phyloP scores from a whole-genome alignment of 345 rosid genomes.

The Citrus glauca region DNA sequence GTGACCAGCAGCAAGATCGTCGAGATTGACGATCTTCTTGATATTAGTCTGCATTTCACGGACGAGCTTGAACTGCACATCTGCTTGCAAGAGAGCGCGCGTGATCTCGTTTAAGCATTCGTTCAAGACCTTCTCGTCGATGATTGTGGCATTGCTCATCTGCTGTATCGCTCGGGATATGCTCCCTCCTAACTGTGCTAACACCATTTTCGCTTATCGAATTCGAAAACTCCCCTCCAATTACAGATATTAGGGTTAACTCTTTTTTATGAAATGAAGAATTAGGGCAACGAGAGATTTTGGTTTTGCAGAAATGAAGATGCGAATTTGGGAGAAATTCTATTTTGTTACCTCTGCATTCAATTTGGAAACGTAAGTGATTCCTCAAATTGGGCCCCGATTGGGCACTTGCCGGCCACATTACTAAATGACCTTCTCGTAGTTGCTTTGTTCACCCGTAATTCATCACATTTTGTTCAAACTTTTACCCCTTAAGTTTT shows the following conservation, averaged over 20 bases:
- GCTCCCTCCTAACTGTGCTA: constrained; percentile 84
- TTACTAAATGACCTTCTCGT: too few species aligned
- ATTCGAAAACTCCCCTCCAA: not conserved
- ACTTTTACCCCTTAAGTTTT: too few species aligned
- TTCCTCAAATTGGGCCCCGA: not conserved
- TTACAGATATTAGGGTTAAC: not conserved
- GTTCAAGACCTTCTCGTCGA: constrained; percentile 78
- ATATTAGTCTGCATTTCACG: constrained; percentile 88
- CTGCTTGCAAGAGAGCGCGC: constrained; percentile 85
- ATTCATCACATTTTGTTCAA: too few species aligned
- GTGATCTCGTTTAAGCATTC: constrained; percentile 94
- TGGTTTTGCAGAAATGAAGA: not conserved
- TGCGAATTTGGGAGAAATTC: not conserved
- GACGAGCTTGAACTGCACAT: constrained; percentile 90
- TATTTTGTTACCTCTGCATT: too few species aligned
- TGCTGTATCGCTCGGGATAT: constrained; percentile 92
- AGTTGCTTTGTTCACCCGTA: too few species aligned
- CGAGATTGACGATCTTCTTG: constrained; percentile 87
- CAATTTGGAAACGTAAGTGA: not conserved
- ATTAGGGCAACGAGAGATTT: not conserved
- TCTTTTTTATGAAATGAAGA: not conserved
- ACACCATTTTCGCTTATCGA: constrained; percentile 62
- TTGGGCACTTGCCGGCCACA: not conserved
- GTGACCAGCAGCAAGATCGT: constrained; percentile 95
- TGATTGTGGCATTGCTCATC: constrained; percentile 95